Base-by-base conservation (phyloP, 345 rosid species). In the Erucastrum elatum region DNA sequence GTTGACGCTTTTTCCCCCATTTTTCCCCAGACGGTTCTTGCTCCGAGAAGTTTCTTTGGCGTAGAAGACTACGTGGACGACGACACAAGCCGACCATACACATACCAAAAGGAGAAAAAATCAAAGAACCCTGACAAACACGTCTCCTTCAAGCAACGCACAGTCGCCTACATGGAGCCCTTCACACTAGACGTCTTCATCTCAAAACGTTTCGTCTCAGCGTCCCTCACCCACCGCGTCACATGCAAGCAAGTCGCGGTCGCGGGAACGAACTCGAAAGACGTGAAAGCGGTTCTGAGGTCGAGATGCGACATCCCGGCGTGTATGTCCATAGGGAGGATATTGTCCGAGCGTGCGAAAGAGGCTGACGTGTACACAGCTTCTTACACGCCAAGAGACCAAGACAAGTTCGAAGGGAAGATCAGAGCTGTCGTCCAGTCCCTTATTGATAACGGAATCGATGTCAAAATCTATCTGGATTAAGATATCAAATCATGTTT, bases 1-100 rank as follows among this genome's bases (percentile, higher is more conserved):
- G 8, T 8, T 69, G 31, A 66, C 66, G 21, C 15, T 35, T 34
- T 66, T 34, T 61, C 55, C 21, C 6, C 7, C n/a, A 62, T n/a
- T 65, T 66, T 15, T 69, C 44, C 25, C 37, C 86, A 91, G 97
- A 77, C 86, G 66, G 75, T 16, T 30, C 76, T 49, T 75, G 86
- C 93, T 17, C 96, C 93, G 16, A 93, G 99, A 84, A 95, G 98
- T 80, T 95, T 95, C 74, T 95, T 90, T 46, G 98, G 99, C 12
- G 98, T 95, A 17, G 99, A 95, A 87, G 97, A 95, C 84, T 95
- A 88, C 68, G 71, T 95, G 62, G 99, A 95, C 46, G 99, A 93
- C 29, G 86, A 90, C 76, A 93, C 87, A 72, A 88, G 94, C 90
- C 80, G 90, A 77, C 98, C 99, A 4, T 90, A 91, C 86, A 93